Conservation (phyloP, 805 yeast genomes). For the Barnettozyma vustinii region DNA sequence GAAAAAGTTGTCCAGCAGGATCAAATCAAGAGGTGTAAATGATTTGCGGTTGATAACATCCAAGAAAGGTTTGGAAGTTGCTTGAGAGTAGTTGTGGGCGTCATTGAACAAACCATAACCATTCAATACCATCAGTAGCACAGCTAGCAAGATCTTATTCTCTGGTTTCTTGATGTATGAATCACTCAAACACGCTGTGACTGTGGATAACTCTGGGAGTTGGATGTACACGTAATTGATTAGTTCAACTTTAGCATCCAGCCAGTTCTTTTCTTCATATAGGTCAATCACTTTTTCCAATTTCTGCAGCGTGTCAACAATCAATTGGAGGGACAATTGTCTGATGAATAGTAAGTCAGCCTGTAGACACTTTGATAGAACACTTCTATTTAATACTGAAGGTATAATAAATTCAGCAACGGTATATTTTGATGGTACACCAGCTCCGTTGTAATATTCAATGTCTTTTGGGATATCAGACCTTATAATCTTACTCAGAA, state of each 20-base stretch:
- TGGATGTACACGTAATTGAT: conserved; percentile 27
- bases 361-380: conserved; percentile 55
- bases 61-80: conserved; percentile 30
- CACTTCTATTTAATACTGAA: conserved; percentile 49
- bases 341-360: conserved; percentile 45
- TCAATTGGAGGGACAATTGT: conserved; percentile 59
- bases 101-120: conserved; percentile 35
- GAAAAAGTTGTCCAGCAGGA: conserved; percentile 53
- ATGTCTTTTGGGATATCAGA: conserved; percentile 46
- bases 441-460: conserved; percentile 19
- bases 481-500: conserved; percentile 55
- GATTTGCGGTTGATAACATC: conserved; percentile 29
- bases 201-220: conserved; percentile 47
- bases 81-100: conserved; percentile 26
- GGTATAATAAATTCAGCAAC: conserved; percentile 61
- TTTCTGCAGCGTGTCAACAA: conserved; percentile 50
- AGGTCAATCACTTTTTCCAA: conserved; percentile 35
- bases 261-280: conserved; percentile 39
- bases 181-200: conserved; percentile 41
- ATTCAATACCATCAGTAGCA: conserved; percentile 40
- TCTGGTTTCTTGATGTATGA: conserved; percentile 30
- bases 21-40: conserved; percentile 49
- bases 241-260: conserved; percentile 29
- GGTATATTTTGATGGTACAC: conserved; percentile 30
- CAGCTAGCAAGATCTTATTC: conserved; percentile 42